A percentile compares a stretch with the other conserved stretches of the same genome.
phyloP scores from a whole-genome alignment of 805 yeast species.

The Pichia scutulata region DNA sequence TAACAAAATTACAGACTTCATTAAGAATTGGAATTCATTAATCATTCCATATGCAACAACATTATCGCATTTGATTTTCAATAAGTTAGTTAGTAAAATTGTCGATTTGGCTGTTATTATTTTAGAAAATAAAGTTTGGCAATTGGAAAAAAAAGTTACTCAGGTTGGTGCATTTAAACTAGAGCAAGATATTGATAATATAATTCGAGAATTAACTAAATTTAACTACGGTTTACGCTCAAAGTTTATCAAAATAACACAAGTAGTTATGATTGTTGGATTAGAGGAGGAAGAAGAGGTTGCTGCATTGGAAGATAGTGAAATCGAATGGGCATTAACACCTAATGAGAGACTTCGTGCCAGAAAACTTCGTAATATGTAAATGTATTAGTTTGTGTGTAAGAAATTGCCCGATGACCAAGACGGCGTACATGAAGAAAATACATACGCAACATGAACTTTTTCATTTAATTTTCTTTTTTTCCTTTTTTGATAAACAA shows the following conservation, averaged over 20 bases:
- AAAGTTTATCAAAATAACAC: constrained; percentile 73
- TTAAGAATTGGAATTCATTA: constrained; percentile 54
- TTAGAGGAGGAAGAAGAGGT: constrained; percentile 58
- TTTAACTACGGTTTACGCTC: constrained; percentile 70
- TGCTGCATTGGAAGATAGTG: constrained; percentile 21
- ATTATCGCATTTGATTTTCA: constrained; percentile 36
- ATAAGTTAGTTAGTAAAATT: constrained; percentile 38
- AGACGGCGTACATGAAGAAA: too few relatives aligned
- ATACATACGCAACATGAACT: neutral
- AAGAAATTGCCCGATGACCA: too few relatives aligned
- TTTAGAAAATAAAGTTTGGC: constrained; percentile 63
- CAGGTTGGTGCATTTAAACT: constrained; percentile 77
- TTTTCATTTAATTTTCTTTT: neutral
- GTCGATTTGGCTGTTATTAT: constrained; percentile 48
- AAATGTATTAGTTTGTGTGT: neutral
- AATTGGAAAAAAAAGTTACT: constrained; percentile 58
- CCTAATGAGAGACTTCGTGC: constrained; percentile 66
- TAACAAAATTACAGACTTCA: constrained; percentile 33
- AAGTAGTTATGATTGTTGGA: constrained; percentile 72
- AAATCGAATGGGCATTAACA: constrained; percentile 60
- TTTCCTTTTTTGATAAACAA: neutral
- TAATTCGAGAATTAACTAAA: constrained; percentile 68
- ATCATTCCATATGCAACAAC: constrained; percentile 52
- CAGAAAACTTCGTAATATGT: constrained; percentile 28
- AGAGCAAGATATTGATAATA: constrained; percentile 70